Base-by-base conservation (phyloP, 108 stramenopile genomes). In the Pseudonitzschia delicatissima region DNA sequence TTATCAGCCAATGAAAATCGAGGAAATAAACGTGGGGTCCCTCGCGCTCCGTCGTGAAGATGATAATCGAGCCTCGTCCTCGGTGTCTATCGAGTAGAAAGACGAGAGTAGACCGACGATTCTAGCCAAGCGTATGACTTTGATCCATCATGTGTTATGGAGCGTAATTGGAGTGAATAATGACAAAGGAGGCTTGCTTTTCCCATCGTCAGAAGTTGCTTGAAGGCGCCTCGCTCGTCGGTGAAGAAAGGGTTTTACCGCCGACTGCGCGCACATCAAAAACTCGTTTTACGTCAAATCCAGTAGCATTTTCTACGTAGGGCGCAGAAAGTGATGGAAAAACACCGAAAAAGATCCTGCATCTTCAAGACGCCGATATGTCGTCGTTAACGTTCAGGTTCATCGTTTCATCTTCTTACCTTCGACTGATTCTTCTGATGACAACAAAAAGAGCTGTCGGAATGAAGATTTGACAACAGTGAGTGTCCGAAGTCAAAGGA, bases 1-100 rank as follows among this genome's bases (percentile, higher is more conserved):
- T 44, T 44, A 23, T 51, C 21, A 20, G 23, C 50, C 50, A 51
- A 51, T 51, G 6, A 51, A 51, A 51, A 51, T 51, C 26, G 3
- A 11, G 50, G 5, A 51, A 23, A 51, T 13, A 51, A 44, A 44
- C n/a, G 42, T 44, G 42, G n/a, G 50, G 27, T 13, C 27, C 23
- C 23, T 7, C 48, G 48, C 48, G 18, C 40, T 42, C 40, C 1
- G 0, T 42, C 1, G 15, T n/a, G n/a, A n/a, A n/a, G n/a, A n/a
- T n/a, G n/a, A n/a, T n/a, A n/a, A n/a, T n/a, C n/a, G n/a, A n/a
- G n/a, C n/a, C n/a, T n/a, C n/a, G n/a, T n/a, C n/a, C n/a, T n/a
- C n/a, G 15, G 15, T 42, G 13, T 42, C 15, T 42, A 15, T 11
- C 15, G 0, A 15, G 11, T 42, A 0, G 11, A 42, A 42, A 42